Evolutionary conservation across 1,284 basidiomycete genomes (phyloP).

Genomic region (Cutaneotrichosporon dermatis): DNA sequence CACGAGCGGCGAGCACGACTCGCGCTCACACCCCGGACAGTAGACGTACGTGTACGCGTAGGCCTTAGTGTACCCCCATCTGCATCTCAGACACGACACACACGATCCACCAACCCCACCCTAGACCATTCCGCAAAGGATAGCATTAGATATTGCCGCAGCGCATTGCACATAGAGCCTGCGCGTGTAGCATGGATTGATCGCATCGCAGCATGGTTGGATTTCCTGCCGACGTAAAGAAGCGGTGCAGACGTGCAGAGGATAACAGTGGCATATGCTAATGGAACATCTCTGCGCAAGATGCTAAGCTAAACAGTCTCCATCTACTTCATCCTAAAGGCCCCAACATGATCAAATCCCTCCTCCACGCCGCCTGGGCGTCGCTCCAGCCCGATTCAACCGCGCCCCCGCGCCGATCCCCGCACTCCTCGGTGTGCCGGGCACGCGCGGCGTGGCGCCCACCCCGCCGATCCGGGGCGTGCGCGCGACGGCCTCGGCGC

Average conservation of each 20-base stretch:
- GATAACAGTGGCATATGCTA: no score
- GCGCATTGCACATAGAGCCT: no score
- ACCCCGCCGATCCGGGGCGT: constrained; percentile 70
- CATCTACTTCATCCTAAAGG: no score
- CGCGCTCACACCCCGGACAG: background rate
- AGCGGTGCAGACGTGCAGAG: no score
- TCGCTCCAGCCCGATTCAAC: constrained; percentile 44
- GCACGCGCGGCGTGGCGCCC: constrained; percentile 58
- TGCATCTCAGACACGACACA: constrained; percentile 4
- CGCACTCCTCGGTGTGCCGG: constrained; percentile 53
- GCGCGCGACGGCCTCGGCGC: constrained; percentile 58
- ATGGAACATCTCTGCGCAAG: no score
- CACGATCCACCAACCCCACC: no score
- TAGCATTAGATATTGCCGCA: background rate
- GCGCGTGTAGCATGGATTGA: background rate
- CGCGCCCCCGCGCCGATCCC: constrained; percentile 59
- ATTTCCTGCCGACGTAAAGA: no score
- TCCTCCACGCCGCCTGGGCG: constrained; percentile 50
- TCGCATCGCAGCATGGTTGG: no score
- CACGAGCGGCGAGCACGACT: no score
- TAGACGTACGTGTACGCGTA: no score
- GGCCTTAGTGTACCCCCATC: background rate
- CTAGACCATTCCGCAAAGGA: background rate
- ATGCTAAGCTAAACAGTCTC: no score
- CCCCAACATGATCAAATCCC: constrained; percentile 32